Conservation (phyloP, 495 filamentous ascomycete genomes). For the Elasticomyces elasticus region DNA sequence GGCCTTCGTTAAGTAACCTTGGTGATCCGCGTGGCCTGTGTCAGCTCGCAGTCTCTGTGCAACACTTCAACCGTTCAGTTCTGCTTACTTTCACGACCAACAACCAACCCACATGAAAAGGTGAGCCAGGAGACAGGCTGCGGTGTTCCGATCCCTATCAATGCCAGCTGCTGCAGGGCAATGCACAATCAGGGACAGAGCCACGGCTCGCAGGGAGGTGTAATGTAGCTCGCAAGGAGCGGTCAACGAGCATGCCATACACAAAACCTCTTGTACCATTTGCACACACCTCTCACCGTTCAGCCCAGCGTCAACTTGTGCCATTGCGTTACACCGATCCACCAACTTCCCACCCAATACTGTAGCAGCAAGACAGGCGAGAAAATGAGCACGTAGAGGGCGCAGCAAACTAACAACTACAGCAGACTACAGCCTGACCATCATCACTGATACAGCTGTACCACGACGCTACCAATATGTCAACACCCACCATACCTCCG, state of each 20-base stretch:
- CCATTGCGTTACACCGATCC: not conserved
- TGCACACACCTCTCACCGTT: not conserved
- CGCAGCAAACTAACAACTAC: slow-evolving; percentile 2
- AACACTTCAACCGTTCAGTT: no score
- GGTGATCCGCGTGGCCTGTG: no score
- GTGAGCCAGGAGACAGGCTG: no score
- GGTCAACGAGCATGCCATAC: not conserved
- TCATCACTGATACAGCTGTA: slow-evolving; percentile 6
- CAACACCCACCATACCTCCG: slow-evolving; percentile 51
- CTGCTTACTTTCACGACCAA: no score
- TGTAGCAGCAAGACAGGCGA: not conserved
- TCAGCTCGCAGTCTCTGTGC: no score
- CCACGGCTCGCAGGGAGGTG: not conserved
- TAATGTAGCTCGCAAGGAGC: not conserved
- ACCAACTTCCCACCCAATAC: not conserved
- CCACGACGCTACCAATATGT: slow-evolving; percentile 35
- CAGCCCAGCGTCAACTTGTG: no score
- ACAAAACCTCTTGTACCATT: not conserved
- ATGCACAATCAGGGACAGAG: not conserved
- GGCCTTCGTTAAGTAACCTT: no score
- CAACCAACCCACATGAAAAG: no score
- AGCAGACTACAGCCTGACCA: slow-evolving; percentile 1
- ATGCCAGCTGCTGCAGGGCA: not conserved
- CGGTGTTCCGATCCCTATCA: not conserved
- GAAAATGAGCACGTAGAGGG: not conserved